A percentile compares a stretch with the other conserved stretches of the same genome.
Evolutionary conservation across 257 asterid genomes (phyloP).

Genomic region (Rubia yunnanensis): DNA sequence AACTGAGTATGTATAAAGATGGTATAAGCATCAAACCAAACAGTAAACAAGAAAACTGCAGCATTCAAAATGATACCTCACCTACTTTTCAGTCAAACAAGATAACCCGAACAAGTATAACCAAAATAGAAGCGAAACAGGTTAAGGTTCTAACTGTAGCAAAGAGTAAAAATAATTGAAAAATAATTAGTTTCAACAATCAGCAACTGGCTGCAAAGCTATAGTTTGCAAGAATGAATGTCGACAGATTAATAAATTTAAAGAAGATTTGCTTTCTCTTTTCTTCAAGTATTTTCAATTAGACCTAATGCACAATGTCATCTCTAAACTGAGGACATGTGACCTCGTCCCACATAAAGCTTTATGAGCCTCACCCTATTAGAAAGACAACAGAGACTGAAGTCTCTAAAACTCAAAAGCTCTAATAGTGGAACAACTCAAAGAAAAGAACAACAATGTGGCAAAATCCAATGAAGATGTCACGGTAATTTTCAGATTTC

Average conservation of each 20-base stretch:
- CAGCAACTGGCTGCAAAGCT: neutral
- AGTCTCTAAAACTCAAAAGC: too few relatives aligned
- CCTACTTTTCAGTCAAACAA: neutral
- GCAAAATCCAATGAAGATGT: neutral
- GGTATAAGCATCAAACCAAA: neutral
- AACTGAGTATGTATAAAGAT: neutral
- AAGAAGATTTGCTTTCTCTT: neutral
- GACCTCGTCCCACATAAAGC: neutral
- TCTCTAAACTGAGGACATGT: neutral
- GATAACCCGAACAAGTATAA: neutral
- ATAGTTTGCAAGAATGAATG: neutral
- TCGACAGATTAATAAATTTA: neutral
- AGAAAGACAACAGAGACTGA: too few relatives aligned
- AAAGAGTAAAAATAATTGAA: neutral
- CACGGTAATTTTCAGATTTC: neutral
- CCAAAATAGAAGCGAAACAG: neutral
- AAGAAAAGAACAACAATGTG: neutral
- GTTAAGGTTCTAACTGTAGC: neutral
- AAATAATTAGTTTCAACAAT: neutral
- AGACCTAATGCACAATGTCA: neutral
- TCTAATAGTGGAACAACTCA: neutral
- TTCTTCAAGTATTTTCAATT: neutral
- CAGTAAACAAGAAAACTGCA: neutral
- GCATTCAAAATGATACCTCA: neutral
- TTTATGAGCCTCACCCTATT: too few relatives aligned